phyloP scores from a whole-genome alignment of 2,329 filamentous ascomycete genomes.

The Verticillium zaregamsianum region DNA sequence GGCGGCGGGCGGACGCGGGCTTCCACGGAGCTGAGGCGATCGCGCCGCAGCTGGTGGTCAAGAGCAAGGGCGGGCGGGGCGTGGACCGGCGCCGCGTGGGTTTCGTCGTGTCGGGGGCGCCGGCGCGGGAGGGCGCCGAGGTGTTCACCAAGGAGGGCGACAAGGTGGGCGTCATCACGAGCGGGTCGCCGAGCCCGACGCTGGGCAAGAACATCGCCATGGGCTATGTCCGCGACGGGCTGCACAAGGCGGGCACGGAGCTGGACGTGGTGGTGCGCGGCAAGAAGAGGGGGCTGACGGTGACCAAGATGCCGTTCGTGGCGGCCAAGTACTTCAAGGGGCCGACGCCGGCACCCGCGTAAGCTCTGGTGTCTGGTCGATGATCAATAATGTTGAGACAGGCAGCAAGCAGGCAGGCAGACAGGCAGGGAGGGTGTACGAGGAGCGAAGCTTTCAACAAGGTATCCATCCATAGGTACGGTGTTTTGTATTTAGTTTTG shows the following conservation, averaged over 20 bases:
- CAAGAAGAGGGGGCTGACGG: slow-evolving; percentile 67
- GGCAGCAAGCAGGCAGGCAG: too few relatives aligned
- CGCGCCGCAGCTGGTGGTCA: slow-evolving; percentile 68
- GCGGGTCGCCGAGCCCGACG: slow-evolving; percentile 83
- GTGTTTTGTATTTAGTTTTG: background rate
- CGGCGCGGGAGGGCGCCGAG: slow-evolving; percentile 83
- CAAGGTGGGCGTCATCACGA: slow-evolving; percentile 77
- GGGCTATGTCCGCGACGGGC: slow-evolving; percentile 80
- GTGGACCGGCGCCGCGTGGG: slow-evolving; percentile 74
- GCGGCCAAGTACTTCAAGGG: slow-evolving; percentile 69
- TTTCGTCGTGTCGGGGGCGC: slow-evolving; percentile 76
- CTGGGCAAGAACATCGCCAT: slow-evolving; percentile 91
- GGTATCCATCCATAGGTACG: background rate
- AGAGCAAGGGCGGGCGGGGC: slow-evolving; percentile 67
- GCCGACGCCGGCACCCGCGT: slow-evolving; percentile 10
- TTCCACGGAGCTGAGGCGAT: slow-evolving; percentile 84
- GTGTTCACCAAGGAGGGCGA: slow-evolving; percentile 63
- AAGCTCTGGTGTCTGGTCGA: background rate
- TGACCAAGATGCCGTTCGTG: slow-evolving; percentile 88
- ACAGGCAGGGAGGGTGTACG: background rate
- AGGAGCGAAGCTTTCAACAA: slow-evolving; percentile 10
- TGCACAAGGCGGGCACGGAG: slow-evolving; percentile 82
- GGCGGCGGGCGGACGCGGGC: slow-evolving; percentile 55
- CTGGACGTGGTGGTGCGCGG: slow-evolving; percentile 74
- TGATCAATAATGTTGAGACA: background rate